phyloP scores from a whole-genome alignment of 169 alveolate species.

The Plasmodium yoelii region DNA sequence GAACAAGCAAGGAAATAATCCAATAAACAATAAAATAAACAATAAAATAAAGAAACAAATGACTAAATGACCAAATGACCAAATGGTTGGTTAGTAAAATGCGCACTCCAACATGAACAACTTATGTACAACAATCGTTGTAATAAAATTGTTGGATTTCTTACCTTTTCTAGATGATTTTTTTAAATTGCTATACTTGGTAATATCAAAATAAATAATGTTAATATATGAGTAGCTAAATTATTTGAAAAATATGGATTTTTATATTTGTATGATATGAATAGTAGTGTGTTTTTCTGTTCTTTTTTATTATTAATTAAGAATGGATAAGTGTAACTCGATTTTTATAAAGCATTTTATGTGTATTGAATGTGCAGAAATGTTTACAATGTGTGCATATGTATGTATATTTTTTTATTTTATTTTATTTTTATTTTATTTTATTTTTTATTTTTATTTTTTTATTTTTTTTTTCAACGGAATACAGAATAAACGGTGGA shows the following conservation, averaged over 20 bases:
- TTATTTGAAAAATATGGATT: neutral
- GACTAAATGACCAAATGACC: neutral
- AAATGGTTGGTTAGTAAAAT: neutral
- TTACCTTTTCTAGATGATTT: constrained; percentile 44
- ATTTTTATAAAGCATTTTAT: no score
- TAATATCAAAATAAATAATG: neutral
- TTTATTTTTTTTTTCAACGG: no score
- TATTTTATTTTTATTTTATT: neutral
- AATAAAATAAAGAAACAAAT: no score
- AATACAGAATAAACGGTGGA: constrained; percentile 25
- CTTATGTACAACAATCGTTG: constrained; percentile 20
- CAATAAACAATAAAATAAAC: no score
- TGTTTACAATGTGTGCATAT: no score
- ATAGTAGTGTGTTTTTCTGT: neutral
- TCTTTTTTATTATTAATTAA: neutral
- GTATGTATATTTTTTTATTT: neutral
- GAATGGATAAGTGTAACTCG: no score
- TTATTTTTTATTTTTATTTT: neutral
- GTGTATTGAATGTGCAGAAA: no score
- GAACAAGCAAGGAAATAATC: no score
- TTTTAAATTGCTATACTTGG: constrained; percentile 39
- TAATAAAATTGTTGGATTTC: constrained; percentile 19
- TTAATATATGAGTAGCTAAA: neutral
- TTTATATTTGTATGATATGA: neutral
- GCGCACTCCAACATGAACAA: constrained; percentile 17